These are phyloP conservation scores for Entoloma clypeatum DNA, from an alignment of 1,284 basidiomycete species.

Conservation along the genomic window DNA sequence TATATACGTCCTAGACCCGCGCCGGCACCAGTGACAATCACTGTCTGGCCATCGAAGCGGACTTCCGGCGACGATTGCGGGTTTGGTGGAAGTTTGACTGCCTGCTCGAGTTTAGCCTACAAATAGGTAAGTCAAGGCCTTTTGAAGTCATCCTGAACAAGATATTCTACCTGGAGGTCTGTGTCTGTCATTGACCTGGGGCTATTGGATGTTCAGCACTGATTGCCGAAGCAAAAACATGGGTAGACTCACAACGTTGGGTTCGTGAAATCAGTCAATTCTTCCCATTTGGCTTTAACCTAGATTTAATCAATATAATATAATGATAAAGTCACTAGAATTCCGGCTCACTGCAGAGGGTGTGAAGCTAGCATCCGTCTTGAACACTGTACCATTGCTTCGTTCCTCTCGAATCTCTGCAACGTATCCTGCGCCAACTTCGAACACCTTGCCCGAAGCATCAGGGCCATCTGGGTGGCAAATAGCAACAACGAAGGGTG, in stretches of 20 bases:
- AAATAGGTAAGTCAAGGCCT: background rate
- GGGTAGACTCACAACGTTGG: conserved; percentile 61
- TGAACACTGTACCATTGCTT: conserved; percentile 85
- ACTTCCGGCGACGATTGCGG: conserved; percentile 69
- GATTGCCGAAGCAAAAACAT: background rate
- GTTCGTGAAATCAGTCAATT: conserved; percentile 80
- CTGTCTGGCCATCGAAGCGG: conserved; percentile 87
- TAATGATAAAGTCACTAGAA: background rate
- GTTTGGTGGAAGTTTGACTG: conserved; percentile 70
- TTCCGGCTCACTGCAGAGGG: conserved; percentile 85
- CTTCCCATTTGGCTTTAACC: conserved; percentile 79
- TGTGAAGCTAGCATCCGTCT: conserved; percentile 88
- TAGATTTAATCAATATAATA: conserved; percentile 24
- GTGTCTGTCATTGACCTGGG: conserved; percentile 70
- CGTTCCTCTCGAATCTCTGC: conserved; percentile 95
- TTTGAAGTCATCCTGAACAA: background rate
- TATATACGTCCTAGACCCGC: conserved; percentile 92
- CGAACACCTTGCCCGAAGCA: conserved; percentile 86
- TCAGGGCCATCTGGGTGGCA: conserved; percentile 79
- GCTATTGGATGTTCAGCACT: conserved; percentile 32
- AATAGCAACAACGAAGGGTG: conserved; percentile 83
- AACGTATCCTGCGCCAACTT: conserved; percentile 92
- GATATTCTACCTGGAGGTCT: conserved; percentile 51
- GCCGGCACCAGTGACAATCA: conserved; percentile 92
- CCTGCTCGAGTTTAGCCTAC: conserved; percentile 66